Conservation (phyloP, 1,284 basidiomycete species). For the Porodaedalea pini region DNA sequence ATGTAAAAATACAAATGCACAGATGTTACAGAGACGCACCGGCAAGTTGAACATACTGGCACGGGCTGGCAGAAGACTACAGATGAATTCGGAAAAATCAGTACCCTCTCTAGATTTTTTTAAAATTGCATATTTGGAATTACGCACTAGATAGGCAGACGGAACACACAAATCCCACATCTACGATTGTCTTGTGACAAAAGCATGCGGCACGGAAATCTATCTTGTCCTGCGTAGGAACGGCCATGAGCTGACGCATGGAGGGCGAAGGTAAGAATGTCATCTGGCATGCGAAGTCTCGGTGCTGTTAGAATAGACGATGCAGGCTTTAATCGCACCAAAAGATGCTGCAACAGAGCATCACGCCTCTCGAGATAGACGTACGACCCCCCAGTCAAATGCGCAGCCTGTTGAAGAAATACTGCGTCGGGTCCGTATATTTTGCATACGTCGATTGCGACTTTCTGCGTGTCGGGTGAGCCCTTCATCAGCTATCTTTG, state of each 20-base stretch:
- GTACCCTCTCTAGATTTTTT: not conserved
- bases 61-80: constrained; percentile 89
- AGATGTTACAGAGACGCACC: constrained; percentile 43
- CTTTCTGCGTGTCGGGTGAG: constrained; percentile 55
- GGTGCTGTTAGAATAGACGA: no score
- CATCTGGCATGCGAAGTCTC: constrained; percentile 57
- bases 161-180: constrained; percentile 97
- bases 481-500: not conserved
- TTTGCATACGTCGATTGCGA: constrained; percentile 95
- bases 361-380: constrained; percentile 79
- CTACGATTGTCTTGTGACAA: constrained; percentile 95
- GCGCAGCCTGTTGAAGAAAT: constrained; percentile 95
- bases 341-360: constrained; percentile 83
- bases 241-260: constrained; percentile 73
- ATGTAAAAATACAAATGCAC: not conserved
- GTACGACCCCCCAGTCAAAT: constrained; percentile 93
- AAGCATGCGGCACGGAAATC: constrained; percentile 98
- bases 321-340: no score
- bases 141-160: constrained; percentile 89
- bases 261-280: constrained; percentile 84
- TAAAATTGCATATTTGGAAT: not conserved
- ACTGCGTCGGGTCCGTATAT: constrained; percentile 88
- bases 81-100: not conserved
- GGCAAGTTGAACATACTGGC: constrained; percentile 91
- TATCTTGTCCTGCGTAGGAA: constrained; percentile 91